Base-by-base conservation (phyloP, 192 early-diverging fungal species). In the Chytriomyces hyalinus region DNA sequence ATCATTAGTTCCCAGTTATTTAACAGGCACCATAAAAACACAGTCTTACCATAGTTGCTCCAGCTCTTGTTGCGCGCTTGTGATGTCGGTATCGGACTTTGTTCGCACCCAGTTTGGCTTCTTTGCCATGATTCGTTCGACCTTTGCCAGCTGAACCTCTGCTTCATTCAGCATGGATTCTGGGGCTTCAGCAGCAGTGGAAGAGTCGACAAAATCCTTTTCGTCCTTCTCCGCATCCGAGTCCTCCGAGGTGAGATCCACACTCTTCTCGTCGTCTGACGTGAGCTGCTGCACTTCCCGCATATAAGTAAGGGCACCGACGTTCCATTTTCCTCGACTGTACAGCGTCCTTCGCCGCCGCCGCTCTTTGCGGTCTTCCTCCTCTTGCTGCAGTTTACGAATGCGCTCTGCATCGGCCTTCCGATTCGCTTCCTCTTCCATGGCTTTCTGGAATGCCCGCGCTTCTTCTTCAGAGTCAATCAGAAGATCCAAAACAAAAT, bases 231-330 rank as follows among this genome's bases (percentile, higher is more conserved):
- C 36, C 36, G 4, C 64, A 26, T 17, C 64, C 4, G 24, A 65
- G 64, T 45, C 44, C 17, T 26, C 17, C 13, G 64, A 65, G 17
- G 15, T 15, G 13, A 45, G 17, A 65, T 17, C 53, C 26, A 45
- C 24, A 26, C 64, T 45, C 64, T 45, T 15, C 53, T 67, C 46
- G 7, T 65, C 46, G 11, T 73, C 45, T 15, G 22, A 11, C 28
- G 66, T 49, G n/a, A 67, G 48, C 6, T 84, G 73, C n/a, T 76
- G 70, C 45, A 86, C 47, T 60, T 87, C 84, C 15, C 68, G 81
- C 77, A 89, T 86, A 73, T 86, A 87, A 5, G 87, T 84, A 61
- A 89, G 60, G 24, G 85, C 80, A 51, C 77, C 80, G 7, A 81
- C 73, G 62, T 89, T 89, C 87, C 87, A 89, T 61, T 80, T 75